Evolutionary conservation across 495 filamentous ascomycete species (phyloP).

Genomic region (Parmelia sp.): DNA sequence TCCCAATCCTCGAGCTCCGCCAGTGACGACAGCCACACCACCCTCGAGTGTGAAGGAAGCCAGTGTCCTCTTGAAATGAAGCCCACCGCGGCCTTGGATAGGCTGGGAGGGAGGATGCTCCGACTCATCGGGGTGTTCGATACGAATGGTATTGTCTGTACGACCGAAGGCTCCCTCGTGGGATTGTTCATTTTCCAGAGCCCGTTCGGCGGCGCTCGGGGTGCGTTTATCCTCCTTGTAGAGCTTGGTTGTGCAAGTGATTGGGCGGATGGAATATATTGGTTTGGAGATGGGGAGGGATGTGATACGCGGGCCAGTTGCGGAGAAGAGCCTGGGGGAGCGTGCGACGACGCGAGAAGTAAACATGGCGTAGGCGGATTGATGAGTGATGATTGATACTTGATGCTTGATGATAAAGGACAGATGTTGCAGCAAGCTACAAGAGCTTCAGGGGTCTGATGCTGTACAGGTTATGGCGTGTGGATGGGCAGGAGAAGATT

Average conservation of each 20-base stretch:
- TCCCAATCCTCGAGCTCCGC: conserved; percentile 78
- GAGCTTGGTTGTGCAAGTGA: conserved; percentile 26
- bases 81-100: conserved; percentile 64
- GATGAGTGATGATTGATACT: neutral
- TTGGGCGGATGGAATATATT: conserved; percentile 22
- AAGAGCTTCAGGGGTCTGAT: too few relatives aligned
- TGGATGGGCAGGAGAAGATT: neutral
- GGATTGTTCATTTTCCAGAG: conserved; percentile 20
- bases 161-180: conserved; percentile 57
- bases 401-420: too few relatives aligned
- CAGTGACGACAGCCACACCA: conserved; percentile 73
- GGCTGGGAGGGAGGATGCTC: conserved; percentile 59
- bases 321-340: conserved; percentile 7
- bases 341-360: conserved; percentile 15
- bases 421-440: neutral
- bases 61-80: conserved; percentile 65
- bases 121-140: conserved; percentile 67
- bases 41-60: conserved; percentile 73
- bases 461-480: neutral
- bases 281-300: conserved; percentile 12
- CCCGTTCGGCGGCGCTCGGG: conserved; percentile 17
- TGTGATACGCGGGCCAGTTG: conserved; percentile 12
- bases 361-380: conserved; percentile 7
- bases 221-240: conserved; percentile 28
- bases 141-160: conserved; percentile 67